Evolutionary conservation across 1,284 basidiomycete genomes (phyloP), one percentile per base, ranked within the genome.

Genomic region (Grifola frondosa): DNA sequence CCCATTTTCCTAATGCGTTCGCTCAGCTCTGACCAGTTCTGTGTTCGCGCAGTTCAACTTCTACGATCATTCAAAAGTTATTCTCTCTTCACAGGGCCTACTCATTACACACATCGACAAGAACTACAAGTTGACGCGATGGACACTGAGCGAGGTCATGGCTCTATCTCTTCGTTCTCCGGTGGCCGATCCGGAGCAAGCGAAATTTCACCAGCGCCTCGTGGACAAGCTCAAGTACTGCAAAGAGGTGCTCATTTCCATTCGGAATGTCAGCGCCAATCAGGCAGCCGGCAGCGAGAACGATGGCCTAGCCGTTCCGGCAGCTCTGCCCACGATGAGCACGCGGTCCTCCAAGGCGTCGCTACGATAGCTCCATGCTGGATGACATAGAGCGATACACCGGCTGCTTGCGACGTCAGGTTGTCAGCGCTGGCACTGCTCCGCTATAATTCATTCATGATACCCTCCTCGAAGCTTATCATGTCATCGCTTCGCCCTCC

Each of bases 11-110:
- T n/a, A n/a, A n/a, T n/a, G n/a, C n/a, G n/a, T n/a, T n/a, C n/a
- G n/a, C n/a, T n/a, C n/a, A n/a, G n/a, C n/a, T n/a, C n/a, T n/a
- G n/a, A n/a, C n/a, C n/a, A n/a, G n/a, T n/a, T n/a, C n/a, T n/a
- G n/a, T n/a, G n/a, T n/a, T n/a, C n/a, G n/a, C 41, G 8, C 61
- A 97, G 91, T 96, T 98, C 78, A 99, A 98, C 74, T 98, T 97
- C 65, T 92, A 91, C 68, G 96, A 99, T 69, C 96, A 99, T 71
- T 89, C 90, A 29, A 99, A 99, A 66, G 70, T 98, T 44, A 85
- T 99, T 48, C 73, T 98, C 40, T 92, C 91, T 6, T 78, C 81
- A 2, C 74, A 85, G 24, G 95, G 89, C 1, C 72, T 87, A 17
- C 70, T 88, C 12, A 74, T 98, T 34, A 89, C 91, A 3, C 83